Conservation (phyloP, 192 early-diverging fungal genomes). For the Coemansia sp. region DNA sequence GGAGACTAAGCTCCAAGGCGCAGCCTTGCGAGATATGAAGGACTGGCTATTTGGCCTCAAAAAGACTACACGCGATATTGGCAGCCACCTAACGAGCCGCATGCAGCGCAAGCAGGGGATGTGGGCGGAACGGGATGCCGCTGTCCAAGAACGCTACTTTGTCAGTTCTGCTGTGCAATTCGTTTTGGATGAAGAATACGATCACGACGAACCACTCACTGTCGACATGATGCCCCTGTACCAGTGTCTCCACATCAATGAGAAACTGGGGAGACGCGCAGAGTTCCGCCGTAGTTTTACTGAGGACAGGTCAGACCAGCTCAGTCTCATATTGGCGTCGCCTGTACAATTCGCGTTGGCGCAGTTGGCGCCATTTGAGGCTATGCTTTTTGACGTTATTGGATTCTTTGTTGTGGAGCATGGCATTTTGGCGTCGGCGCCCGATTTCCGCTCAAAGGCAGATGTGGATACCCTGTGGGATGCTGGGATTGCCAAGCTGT, state of each 20-base stretch:
- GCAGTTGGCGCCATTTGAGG: slow-evolving; percentile 61
- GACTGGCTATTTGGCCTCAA: slow-evolving; percentile 91
- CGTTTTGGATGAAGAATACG: slow-evolving; percentile 82
- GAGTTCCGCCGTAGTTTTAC: slow-evolving; percentile 89
- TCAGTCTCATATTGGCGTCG: slow-evolving; percentile 78
- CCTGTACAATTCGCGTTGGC: slow-evolving; percentile 67
- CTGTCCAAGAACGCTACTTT: slow-evolving; percentile 48
- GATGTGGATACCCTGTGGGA: slow-evolving; percentile 93
- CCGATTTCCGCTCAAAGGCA: slow-evolving; percentile 83
- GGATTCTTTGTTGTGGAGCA: slow-evolving; percentile 98
- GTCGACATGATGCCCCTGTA: slow-evolving; percentile 95
- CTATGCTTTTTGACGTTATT: slow-evolving; percentile 84
- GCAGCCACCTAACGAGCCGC: slow-evolving; percentile 79
- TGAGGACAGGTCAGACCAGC: slow-evolving; percentile 89
- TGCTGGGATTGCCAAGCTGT: slow-evolving; percentile 78
- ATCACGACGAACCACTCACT: slow-evolving; percentile 71
- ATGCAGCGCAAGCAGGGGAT: slow-evolving; percentile 71
- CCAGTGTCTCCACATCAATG: slow-evolving; percentile 96
- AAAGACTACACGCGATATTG: slow-evolving; percentile 79
- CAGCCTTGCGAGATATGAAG: slow-evolving; percentile 85
- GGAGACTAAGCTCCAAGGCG: slow-evolving; percentile 83
- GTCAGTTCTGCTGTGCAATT: slow-evolving; percentile 82
- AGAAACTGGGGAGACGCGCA: slow-evolving; percentile 83
- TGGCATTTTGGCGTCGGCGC: slow-evolving; percentile 82
- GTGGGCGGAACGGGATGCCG: slow-evolving; percentile 51